phyloP scores from a whole-genome alignment of 1,284 basidiomycete species.

The Clitocybe nebularis region DNA sequence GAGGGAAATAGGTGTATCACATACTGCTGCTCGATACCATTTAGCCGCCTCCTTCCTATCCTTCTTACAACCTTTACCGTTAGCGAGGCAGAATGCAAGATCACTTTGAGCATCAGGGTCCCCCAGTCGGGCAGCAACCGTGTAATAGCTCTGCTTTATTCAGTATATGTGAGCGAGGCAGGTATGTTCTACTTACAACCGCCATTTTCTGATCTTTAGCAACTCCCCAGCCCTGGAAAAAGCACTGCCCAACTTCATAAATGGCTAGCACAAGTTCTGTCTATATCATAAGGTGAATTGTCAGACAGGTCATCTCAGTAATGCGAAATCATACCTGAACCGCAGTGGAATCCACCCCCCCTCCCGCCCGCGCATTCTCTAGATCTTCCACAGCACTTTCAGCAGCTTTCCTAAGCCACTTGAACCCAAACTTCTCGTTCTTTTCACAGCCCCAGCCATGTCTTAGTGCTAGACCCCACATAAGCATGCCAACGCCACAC shows the following conservation, averaged over 20 bases:
- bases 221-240: slow-evolving; percentile 89
- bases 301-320: background rate
- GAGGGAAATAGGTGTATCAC: slow-evolving; percentile 20
- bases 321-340: slow-evolving; percentile 22
- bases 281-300: slow-evolving; percentile 28
- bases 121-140: slow-evolving; percentile 78
- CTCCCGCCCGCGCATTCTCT: slow-evolving; percentile 47
- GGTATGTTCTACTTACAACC: slow-evolving; percentile 47
- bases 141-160: slow-evolving; percentile 79
- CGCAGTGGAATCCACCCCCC: slow-evolving; percentile 26
- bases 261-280: slow-evolving; percentile 84
- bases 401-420: slow-evolving; percentile 80
- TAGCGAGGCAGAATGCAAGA: slow-evolving; percentile 79
- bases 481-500: slow-evolving; percentile 86
- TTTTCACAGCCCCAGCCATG: slow-evolving; percentile 87
- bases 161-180: too few relatives aligned
- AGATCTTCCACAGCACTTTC: slow-evolving; percentile 79
- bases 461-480: slow-evolving; percentile 86
- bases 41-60: slow-evolving; percentile 81
- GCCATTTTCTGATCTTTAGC: slow-evolving; percentile 85
- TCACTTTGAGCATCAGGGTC: slow-evolving; percentile 86
- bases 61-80: slow-evolving; percentile 88
- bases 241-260: slow-evolving; percentile 90
- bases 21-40: slow-evolving; percentile 85
- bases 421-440: slow-evolving; percentile 75